Evolutionary conservation across 495 filamentous ascomycete genomes (phyloP).

Genomic region (Xylaria telfairii): DNA sequence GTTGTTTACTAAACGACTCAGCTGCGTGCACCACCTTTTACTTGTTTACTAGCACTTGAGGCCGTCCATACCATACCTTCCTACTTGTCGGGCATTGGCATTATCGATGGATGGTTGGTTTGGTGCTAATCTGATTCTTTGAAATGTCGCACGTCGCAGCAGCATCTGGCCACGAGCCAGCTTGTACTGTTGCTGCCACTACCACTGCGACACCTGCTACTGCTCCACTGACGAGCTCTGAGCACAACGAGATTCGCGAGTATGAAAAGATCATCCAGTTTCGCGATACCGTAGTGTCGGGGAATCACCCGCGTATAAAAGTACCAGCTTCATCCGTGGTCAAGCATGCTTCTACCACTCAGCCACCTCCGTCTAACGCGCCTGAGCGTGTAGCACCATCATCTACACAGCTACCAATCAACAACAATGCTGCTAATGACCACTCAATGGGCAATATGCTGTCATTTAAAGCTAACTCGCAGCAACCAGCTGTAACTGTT

Average conservation of each 20-base stretch:
- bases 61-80: neutral
- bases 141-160: conserved; percentile 27
- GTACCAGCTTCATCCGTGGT: conserved; percentile 35
- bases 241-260: conserved; percentile 55
- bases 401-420: conserved; percentile 28
- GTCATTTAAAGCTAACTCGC: conserved; percentile 46
- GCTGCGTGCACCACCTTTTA: conserved; percentile 19
- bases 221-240: conserved; percentile 33
- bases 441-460: conserved; percentile 44
- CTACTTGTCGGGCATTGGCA: conserved; percentile 9
- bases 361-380: conserved; percentile 41
- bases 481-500: conserved; percentile 39
- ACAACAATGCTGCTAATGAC: conserved; percentile 30
- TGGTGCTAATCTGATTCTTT: conserved; percentile 26
- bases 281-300: conserved; percentile 76
- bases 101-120: conserved; percentile 19
- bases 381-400: conserved; percentile 39
- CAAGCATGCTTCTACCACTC: conserved; percentile 39
- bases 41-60: neutral
- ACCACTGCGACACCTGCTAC: conserved; percentile 25
- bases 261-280: conserved; percentile 78
- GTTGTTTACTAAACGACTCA: neutral
- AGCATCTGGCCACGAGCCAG: conserved; percentile 18
- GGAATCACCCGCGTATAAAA: conserved; percentile 76
- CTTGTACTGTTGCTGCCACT: conserved; percentile 6